A percentile compares a stretch with the other conserved stretches of the same genome.
phyloP scores from a whole-genome alignment of 306 rosid genomes.

The Cicer cuneatum region DNA sequence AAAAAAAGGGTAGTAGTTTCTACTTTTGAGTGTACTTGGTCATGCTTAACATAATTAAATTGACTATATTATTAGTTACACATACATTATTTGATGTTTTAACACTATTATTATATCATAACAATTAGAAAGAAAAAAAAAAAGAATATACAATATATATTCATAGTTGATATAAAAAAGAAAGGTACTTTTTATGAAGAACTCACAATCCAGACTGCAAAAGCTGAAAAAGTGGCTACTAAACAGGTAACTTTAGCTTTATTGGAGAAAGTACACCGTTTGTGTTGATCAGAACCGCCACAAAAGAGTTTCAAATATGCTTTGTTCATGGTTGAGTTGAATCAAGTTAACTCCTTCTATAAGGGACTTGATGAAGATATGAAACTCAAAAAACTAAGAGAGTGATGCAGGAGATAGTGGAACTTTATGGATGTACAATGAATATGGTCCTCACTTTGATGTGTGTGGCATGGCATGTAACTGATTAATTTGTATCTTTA shows the following conservation, averaged over 20 bases:
- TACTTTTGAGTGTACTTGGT: neutral
- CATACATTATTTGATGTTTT: neutral
- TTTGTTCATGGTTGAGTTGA: constrained; percentile 49
- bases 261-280: neutral
- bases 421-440: neutral
- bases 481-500: neutral
- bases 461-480: neutral
- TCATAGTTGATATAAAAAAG: neutral
- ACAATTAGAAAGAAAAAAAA: neutral
- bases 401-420: neutral
- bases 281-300: constrained; percentile 38
- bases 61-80: neutral
- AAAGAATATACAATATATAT: neutral
- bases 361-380: neutral
- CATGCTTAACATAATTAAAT: constrained; percentile 4
- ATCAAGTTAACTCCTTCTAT: neutral
- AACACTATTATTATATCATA: neutral
- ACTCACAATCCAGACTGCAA: constrained; percentile 40
- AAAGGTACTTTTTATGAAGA: neutral
- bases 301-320: constrained; percentile 41
- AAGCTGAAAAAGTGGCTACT: constrained; percentile 36
- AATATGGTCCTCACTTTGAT: neutral
- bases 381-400: neutral
- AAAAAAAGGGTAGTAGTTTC: neutral
- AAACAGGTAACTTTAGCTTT: constrained; percentile 41